These are phyloP conservation scores for Magnolia kwangsiensis DNA, from an alignment of 164 flowering plant genomes.

Conservation along the genomic window DNA sequence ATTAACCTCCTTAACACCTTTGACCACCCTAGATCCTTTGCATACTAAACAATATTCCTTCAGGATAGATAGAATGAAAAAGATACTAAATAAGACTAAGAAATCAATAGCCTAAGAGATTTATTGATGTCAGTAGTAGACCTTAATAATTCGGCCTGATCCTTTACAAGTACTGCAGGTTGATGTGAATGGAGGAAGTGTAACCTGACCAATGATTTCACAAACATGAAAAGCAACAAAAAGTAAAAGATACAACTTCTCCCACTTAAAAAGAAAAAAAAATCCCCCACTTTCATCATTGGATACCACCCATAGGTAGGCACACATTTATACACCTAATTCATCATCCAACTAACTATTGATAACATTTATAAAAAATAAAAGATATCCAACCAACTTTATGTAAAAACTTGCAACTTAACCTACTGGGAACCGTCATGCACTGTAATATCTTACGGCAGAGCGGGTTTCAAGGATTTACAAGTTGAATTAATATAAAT, in stretches of 20 bases:
- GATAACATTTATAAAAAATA: no score
- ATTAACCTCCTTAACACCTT: constrained; percentile 62
- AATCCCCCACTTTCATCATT: neutral
- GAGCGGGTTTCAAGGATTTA: no score
- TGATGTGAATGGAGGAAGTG: constrained; percentile 84
- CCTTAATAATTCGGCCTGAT: constrained; percentile 63
- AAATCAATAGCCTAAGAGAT: constrained; percentile 4
- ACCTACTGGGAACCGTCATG: no score
- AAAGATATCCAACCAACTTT: no score
- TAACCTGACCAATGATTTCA: constrained; percentile 46
- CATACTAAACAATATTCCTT: constrained; percentile 67
- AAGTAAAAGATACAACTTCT: neutral
- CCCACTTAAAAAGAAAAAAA: no score
- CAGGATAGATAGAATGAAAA: constrained; percentile 12
- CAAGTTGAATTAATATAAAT: no score
- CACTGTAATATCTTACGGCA: no score
- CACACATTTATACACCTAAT: no score
- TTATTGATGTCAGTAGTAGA: constrained; percentile 12
- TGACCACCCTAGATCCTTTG: constrained; percentile 64
- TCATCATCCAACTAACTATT: no score
- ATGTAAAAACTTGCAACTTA: no score
- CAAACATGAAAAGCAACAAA: neutral
- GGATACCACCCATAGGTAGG: no score
- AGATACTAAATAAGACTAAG: neutral
- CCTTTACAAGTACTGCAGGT: constrained; percentile 83